Evolutionary conservation across 169 alveolate species (phyloP), one percentile per base, ranked within the genome.

Genomic region (Eimeria sp.): DNA sequence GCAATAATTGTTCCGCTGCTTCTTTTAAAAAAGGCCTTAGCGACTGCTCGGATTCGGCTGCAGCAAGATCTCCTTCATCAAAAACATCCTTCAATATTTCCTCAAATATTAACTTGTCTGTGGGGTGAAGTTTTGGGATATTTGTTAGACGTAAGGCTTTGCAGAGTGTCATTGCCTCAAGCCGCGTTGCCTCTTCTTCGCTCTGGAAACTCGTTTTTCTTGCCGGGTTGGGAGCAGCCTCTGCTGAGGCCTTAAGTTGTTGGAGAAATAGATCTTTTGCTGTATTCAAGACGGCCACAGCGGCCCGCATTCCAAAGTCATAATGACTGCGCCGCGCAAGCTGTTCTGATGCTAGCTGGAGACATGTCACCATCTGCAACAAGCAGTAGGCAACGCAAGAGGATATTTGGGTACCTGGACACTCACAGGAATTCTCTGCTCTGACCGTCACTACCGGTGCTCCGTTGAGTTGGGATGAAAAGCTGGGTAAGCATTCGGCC

Each of bases 241-340:
- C 78, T 46, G 83, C 52, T 97, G 98, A 98, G 0, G 99, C 97
- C 37, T 66, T 37, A 46, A 43, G 78, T 46, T 62, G 83, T 11
- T 87, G 85, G 14, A 62, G 99, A 43, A 62, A 87, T 30, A 87
- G 98, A 66, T 98, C 97, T 95, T 99, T 99, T 72, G 99, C 99
- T 89, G 99, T 98, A 95, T 99, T 98, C 74, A 99, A 97, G 49
- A 99, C 99, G 77, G 99, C 98, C 85, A 98, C 97, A 88, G 99
- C 98, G 95, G 98, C 98, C 95, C 99, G 97, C 95, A 99, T 97
- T 76, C 99, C 99, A 96, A 99, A 99, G 91, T 99, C 99, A 96
- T 99, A 99, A 96, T 99, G 99, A 91, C 99, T 97, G 97, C 99
- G 99, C 96, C 98, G 98, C 56, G 99, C 98, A 90, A 99, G 98